phyloP scores from a whole-genome alignment of 2,329 filamentous ascomycete species.

The Chaetomium strumarium region DNA sequence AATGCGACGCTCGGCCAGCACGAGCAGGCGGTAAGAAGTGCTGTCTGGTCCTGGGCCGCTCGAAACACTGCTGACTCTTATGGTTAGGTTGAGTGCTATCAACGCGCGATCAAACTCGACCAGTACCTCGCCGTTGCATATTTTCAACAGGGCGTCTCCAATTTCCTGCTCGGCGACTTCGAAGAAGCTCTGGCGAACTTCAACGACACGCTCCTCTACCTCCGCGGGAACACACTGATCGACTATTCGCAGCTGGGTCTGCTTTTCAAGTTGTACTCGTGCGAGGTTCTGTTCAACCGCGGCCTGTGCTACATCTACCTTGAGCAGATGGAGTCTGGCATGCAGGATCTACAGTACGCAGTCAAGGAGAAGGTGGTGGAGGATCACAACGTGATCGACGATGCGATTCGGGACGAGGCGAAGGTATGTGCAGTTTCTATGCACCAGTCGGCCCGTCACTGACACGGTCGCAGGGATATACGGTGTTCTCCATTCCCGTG shows the following conservation, averaged over 20 bases:
- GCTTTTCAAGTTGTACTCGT: conserved; percentile 94
- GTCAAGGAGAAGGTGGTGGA: conserved; percentile 94
- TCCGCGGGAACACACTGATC: conserved; percentile 94
- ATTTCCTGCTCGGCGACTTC: conserved; percentile 94
- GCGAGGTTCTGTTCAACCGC: conserved; percentile 95
- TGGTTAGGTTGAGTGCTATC: conserved; percentile 82
- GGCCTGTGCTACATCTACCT: conserved; percentile 97
- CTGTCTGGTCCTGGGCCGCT: neutral
- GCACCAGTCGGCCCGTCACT: neutral
- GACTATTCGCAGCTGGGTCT: conserved; percentile 95
- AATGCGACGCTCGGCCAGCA: conserved; percentile 95
- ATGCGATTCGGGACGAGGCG: conserved; percentile 87
- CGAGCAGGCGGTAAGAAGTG: conserved; percentile 72
- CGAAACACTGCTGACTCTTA: conserved; percentile 17
- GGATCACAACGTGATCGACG: conserved; percentile 96
- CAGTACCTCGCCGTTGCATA: conserved; percentile 96
- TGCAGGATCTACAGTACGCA: conserved; percentile 86
- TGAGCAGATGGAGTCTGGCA: conserved; percentile 80
- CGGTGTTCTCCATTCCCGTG: conserved; percentile 96
- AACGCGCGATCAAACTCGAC: conserved; percentile 82
- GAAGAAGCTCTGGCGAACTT: conserved; percentile 97
- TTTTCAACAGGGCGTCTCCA: conserved; percentile 97
- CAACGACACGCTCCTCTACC: conserved; percentile 92
- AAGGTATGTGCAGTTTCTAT: conserved; percentile 50
- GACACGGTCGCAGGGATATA: conserved; percentile 65